These are phyloP conservation scores for Phytophthora foliorum DNA, from an alignment of 352 stramenopile species.

Conservation along the genomic window DNA sequence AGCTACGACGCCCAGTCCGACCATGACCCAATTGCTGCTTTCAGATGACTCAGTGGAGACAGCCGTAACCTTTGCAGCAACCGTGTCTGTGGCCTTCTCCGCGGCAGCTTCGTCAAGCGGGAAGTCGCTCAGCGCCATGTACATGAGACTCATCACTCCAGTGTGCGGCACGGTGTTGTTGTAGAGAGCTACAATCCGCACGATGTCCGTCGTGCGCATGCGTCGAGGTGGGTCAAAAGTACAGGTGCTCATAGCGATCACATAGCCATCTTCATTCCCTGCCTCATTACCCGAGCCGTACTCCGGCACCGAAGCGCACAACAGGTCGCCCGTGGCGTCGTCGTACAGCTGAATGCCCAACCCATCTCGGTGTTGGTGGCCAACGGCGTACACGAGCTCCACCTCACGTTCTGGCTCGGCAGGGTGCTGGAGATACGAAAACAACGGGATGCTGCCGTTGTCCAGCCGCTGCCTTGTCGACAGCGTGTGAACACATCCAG, in stretches of 20 bases:
- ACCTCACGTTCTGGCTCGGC: slow-evolving; percentile 56
- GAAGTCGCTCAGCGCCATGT: slow-evolving; percentile 77
- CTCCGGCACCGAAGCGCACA: slow-evolving; percentile 72
- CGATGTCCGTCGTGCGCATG: slow-evolving; percentile 75
- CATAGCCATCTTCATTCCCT: slow-evolving; percentile 80
- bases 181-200: slow-evolving; percentile 82
- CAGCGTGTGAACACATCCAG: slow-evolving; percentile 82
- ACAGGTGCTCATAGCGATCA: slow-evolving; percentile 79
- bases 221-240: slow-evolving; percentile 76
- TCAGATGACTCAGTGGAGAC: slow-evolving; percentile 6
- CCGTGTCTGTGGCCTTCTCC: slow-evolving; percentile 13
- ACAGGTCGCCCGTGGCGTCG: slow-evolving; percentile 67
- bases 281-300: slow-evolving; percentile 69
- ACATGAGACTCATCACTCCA: slow-evolving; percentile 84
- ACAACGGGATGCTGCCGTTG: slow-evolving; percentile 38
- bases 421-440: slow-evolving; percentile 31
- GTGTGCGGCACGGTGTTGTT: slow-evolving; percentile 85
- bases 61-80: background rate
- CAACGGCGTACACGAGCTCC: slow-evolving; percentile 82
- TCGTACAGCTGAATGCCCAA: slow-evolving; percentile 83
- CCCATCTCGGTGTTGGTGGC: slow-evolving; percentile 79
- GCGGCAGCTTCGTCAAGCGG: slow-evolving; percentile 27
- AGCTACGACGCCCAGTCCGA: slow-evolving; percentile 33
- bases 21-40: slow-evolving; percentile 18
- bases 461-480: slow-evolving; percentile 74